These are phyloP conservation scores for Cryphonectria nitschkei DNA, from an alignment of 2,329 filamentous ascomycete species.

Conservation along the genomic window DNA sequence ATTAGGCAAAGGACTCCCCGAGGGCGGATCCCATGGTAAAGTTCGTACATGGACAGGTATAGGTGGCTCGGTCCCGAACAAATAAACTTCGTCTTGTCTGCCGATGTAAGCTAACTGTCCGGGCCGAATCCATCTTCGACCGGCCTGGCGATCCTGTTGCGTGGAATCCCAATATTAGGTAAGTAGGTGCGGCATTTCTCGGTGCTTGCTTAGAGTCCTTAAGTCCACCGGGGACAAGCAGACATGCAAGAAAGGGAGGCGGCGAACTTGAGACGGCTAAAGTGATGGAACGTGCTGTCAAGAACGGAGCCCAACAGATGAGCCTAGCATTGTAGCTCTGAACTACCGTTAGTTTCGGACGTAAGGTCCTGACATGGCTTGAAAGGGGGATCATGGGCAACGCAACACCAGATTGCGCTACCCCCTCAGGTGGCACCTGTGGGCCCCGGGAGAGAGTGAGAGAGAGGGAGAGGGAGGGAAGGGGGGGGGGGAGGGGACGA, in stretches of 20 bases:
- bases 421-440: conserved; percentile 20
- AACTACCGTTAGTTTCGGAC: conserved; percentile 24
- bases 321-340: background rate
- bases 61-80: background rate
- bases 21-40: background rate
- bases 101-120: conserved; percentile 4
- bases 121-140: conserved; percentile 1
- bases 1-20: background rate
- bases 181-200: background rate
- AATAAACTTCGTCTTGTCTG: conserved; percentile 1
- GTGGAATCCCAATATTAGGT: background rate
- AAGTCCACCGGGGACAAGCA: background rate
- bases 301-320: background rate
- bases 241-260: background rate
- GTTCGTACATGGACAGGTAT: background rate
- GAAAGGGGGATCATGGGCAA: background rate
- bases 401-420: conserved; percentile 21
- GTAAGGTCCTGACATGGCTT: conserved; percentile 24
- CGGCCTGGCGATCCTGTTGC: background rate
- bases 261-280: background rate
- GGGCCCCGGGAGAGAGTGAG: background rate
- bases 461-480: no score
- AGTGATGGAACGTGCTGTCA: background rate
- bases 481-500: background rate
- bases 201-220: background rate